A percentile compares a stretch with the other conserved stretches of the same genome.
Evolutionary conservation across 495 filamentous ascomycete species (phyloP).

Genomic region (Xylaria cubensis): DNA sequence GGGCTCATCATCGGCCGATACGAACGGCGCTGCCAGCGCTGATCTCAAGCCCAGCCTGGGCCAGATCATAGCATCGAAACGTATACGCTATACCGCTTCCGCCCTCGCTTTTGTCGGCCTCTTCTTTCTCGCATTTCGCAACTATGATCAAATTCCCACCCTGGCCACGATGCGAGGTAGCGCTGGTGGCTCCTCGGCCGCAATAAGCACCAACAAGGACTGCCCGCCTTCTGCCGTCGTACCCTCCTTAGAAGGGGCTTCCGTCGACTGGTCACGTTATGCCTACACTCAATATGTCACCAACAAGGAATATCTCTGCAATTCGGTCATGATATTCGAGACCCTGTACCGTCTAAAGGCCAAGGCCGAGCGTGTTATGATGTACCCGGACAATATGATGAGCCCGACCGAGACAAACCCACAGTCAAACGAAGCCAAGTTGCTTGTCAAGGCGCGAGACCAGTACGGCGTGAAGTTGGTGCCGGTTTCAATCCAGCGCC

Average conservation of each 20-base stretch:
- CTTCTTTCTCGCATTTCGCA: conserved; percentile 41
- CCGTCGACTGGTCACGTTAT: conserved; percentile 64
- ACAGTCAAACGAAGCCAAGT: conserved; percentile 55
- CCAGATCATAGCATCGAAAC: conserved; percentile 41
- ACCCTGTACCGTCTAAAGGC: conserved; percentile 64
- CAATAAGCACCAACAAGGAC: conserved; percentile 33
- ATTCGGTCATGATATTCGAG: conserved; percentile 78
- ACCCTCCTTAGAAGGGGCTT: conserved; percentile 33
- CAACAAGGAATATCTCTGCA: conserved; percentile 72
- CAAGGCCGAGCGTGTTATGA: conserved; percentile 68
- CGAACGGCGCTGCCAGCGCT: conserved; percentile 23
- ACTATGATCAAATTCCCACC: conserved; percentile 41
- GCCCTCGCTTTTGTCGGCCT: conserved; percentile 35
- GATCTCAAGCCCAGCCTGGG: conserved; percentile 42
- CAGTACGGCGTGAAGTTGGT: conserved; percentile 66
- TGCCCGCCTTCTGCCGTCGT: conserved; percentile 38
- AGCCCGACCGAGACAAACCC: conserved; percentile 40
- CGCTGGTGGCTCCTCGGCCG: conserved; percentile 17
- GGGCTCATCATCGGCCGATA: conserved; percentile 36
- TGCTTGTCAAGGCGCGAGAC: conserved; percentile 66
- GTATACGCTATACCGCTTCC: conserved; percentile 37
- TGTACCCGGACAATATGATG: conserved; percentile 68
- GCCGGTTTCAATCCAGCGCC: conserved; percentile 64
- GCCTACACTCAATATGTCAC: conserved; percentile 80
- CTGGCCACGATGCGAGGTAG: conserved; percentile 36